Evolutionary conservation across 2,329 filamentous ascomycete species (phyloP), one percentile per base, ranked within the genome.

Genomic region (Seiridium cupressi): DNA sequence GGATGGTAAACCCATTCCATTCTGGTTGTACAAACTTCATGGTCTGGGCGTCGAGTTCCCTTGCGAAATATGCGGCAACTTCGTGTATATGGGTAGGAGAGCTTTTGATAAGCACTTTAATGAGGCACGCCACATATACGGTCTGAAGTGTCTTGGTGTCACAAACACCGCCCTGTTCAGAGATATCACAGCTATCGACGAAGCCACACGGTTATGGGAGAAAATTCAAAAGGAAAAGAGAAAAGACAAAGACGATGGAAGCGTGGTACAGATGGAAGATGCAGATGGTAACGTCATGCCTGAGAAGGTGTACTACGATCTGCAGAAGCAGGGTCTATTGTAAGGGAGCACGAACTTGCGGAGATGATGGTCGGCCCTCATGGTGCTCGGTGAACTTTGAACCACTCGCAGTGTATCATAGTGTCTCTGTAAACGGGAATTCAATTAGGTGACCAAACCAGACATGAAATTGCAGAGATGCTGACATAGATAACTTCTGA

Each of bases 81-180:
- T 93, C 70, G 93, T 97, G n/a, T 98, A 98, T 79, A 97, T 97
- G 90, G 95, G 95, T 13, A 85, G 95, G 32, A 87, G 95, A 55
- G 93, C 93, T 1, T 99, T 97, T 69, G 95, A 99, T 73, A 99
- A 99, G 81, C 95, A 99, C 74, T 99, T 99, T 78, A 96, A 93
- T 66, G 95, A 99, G 75, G 88, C 91, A 7, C 83, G 93, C 57
- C 95, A 99, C 72, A 90, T 98, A 54, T 95, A 97, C 72, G 95
- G 95, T 1, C 79, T 99, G 66, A 95, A 96, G 74, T 97, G 94
- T 71, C 79, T 99, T 55, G 96, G 96, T 26, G 95, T 99, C 72
- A 96, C 89, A 6, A 95, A 96, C 71, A 93, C 93, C 2, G 89
- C 89, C 35, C 80, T 99, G 13, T 99, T 97, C 81, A 82, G 95